Percentiles rank a stretch among this genome's conserved stretches.
phyloP scores from a whole-genome alignment of 2,329 filamentous ascomycete species.

The Epichloe baconii region DNA sequence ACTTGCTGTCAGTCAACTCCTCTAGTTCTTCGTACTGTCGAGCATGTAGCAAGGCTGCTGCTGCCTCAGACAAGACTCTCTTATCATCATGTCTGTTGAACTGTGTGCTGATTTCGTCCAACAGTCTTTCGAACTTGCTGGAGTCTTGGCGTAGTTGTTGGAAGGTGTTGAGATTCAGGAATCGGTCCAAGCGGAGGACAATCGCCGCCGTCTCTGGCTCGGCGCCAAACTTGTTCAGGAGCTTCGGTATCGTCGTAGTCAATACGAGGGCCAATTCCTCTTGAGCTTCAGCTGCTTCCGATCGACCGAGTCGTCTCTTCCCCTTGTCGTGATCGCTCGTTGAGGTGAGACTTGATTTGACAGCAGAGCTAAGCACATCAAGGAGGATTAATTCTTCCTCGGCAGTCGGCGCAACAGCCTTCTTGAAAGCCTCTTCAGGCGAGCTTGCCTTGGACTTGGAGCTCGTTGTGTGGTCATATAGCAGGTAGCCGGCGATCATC shows the following conservation, averaged over 20 bases:
- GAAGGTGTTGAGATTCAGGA: conserved; percentile 77
- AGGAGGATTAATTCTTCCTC: conserved; percentile 76
- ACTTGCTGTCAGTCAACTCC: conserved; percentile 68
- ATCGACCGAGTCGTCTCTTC: conserved; percentile 43
- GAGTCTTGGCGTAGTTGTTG: conserved; percentile 80
- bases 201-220: conserved; percentile 73
- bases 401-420: conserved; percentile 57
- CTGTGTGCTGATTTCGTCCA: conserved; percentile 88
- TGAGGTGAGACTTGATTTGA: conserved; percentile 59
- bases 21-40: conserved; percentile 78
- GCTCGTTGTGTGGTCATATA: conserved; percentile 77
- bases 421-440: conserved; percentile 51
- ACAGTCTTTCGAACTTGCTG: conserved; percentile 61
- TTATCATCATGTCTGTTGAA: conserved; percentile 88
- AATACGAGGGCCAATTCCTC: conserved; percentile 70
- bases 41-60: conserved; percentile 70
- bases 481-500: conserved; percentile 72
- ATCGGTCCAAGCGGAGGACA: conserved; percentile 74
- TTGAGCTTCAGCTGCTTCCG: conserved; percentile 56
- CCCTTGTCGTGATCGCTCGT: conserved; percentile 50
- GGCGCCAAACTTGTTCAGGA: conserved; percentile 90
- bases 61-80: conserved; percentile 71
- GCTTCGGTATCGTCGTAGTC: conserved; percentile 64
- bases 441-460: conserved; percentile 37
- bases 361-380: conserved; percentile 72